A percentile compares a stretch with the other conserved stretches of the same genome.
Conservation (phyloP, 2,329 filamentous ascomycete genomes). For the Ciborinia camelliae region DNA sequence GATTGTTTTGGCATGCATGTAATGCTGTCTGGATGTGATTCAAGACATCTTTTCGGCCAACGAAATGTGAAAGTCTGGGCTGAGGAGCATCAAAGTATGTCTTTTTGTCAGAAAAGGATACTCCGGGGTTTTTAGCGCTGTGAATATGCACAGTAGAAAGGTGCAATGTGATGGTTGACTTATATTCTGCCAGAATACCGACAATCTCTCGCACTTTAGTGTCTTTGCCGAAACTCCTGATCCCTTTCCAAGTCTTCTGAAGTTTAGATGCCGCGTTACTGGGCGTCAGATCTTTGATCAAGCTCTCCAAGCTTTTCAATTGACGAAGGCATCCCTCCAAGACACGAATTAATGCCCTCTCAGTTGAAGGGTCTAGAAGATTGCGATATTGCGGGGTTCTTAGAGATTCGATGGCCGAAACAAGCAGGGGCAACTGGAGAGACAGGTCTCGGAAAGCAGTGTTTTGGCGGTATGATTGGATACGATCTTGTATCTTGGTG, state of each 20-base stretch:
- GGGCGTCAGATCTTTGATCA: conserved; percentile 16
- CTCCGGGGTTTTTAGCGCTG: not conserved
- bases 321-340: conserved; percentile 13
- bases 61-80: conserved; percentile 4
- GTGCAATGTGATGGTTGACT: conserved; percentile 10
- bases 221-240: conserved; percentile 16
- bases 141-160: conserved; percentile 7
- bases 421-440: conserved; percentile 4
- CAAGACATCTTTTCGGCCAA: conserved; percentile 6
- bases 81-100: conserved; percentile 3
- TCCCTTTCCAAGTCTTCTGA: conserved; percentile 15
- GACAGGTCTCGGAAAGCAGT: conserved; percentile 7
- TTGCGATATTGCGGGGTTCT: not conserved
- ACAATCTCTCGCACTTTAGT: conserved; percentile 13
- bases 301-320: conserved; percentile 2
- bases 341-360: conserved; percentile 14
- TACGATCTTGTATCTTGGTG: conserved; percentile 1
- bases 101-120: not conserved
- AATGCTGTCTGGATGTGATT: not conserved
- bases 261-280: conserved; percentile 14
- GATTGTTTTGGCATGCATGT: not conserved
- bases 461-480: conserved; percentile 13
- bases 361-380: not conserved
- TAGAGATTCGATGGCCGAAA: conserved; percentile 5
- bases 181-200: conserved; percentile 12